Evolutionary conservation across 2,329 filamentous ascomycete species (phyloP).

Genomic region (Exserohilum rostratum): DNA sequence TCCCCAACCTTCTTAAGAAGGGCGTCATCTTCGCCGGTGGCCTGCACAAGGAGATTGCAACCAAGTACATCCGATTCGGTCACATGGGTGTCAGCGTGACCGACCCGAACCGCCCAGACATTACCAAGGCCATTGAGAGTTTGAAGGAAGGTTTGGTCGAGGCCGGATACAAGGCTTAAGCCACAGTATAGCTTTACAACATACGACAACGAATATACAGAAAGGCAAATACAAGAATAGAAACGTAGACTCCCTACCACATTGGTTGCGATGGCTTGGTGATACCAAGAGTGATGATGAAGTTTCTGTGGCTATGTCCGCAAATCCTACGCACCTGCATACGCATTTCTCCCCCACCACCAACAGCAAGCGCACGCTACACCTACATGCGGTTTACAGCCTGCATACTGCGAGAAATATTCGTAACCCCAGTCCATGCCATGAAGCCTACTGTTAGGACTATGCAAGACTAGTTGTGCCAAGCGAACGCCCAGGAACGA

Average conservation of each 20-base stretch:
- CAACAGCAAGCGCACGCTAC: too few relatives aligned
- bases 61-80: conserved; percentile 93
- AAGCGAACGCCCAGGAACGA: conserved; percentile 6
- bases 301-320: conserved; percentile 13
- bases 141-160: conserved; percentile 77
- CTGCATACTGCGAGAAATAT: background rate
- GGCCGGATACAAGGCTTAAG: conserved; percentile 64
- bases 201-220: background rate
- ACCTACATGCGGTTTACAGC: too few relatives aligned
- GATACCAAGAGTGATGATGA: background rate
- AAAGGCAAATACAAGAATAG: conserved; percentile 9
- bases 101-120: conserved; percentile 77
- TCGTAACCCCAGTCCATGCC: background rate
- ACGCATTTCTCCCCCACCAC: background rate
- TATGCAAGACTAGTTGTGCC: conserved; percentile 5
- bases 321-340: background rate
- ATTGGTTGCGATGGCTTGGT: conserved; percentile 1
- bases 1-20: conserved; percentile 83
- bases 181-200: background rate
- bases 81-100: conserved; percentile 97
- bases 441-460: background rate
- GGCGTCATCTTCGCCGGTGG: conserved; percentile 94
- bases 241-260: background rate
- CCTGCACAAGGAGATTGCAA: conserved; percentile 91
- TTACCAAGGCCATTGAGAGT: conserved; percentile 82